These are phyloP conservation scores for Cladosporium oxysporum DNA, from an alignment of 2,329 filamentous ascomycete genomes.

Conservation along the genomic window DNA sequence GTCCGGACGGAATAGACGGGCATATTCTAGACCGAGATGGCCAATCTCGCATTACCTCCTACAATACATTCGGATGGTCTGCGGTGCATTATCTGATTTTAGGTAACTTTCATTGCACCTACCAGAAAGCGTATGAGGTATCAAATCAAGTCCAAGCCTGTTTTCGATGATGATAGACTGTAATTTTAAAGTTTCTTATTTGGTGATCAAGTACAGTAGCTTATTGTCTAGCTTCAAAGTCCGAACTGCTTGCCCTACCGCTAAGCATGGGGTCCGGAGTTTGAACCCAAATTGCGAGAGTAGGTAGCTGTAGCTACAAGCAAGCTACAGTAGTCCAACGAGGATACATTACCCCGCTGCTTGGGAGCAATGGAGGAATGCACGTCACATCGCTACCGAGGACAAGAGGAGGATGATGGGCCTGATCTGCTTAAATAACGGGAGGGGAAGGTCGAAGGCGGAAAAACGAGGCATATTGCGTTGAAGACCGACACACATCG, in stretches of 20 bases:
- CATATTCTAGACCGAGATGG: neutral
- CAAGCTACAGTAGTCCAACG: neutral
- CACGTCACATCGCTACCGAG: slow-evolving; percentile 4
- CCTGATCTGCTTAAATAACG: neutral
- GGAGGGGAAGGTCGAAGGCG: neutral
- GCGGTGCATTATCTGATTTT: neutral
- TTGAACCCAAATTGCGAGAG: neutral
- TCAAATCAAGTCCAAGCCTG: neutral
- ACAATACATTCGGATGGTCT: neutral
- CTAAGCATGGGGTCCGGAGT: neutral
- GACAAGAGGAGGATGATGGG: neutral
- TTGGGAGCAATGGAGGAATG: neutral
- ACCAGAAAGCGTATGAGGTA: neutral
- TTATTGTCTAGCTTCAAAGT: neutral
- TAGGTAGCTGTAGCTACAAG: neutral
- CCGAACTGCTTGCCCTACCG: neutral
- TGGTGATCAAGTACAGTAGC: neutral
- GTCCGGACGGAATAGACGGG: neutral
- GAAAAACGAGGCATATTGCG: neutral
- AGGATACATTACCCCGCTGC: slow-evolving; percentile 2
- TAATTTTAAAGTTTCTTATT: neutral
- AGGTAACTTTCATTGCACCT: neutral
- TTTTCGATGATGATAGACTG: neutral
- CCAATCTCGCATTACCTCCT: neutral
- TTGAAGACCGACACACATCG: neutral